phyloP scores from a whole-genome alignment of 78 protist species.

The Goniomonas avonlea region DNA sequence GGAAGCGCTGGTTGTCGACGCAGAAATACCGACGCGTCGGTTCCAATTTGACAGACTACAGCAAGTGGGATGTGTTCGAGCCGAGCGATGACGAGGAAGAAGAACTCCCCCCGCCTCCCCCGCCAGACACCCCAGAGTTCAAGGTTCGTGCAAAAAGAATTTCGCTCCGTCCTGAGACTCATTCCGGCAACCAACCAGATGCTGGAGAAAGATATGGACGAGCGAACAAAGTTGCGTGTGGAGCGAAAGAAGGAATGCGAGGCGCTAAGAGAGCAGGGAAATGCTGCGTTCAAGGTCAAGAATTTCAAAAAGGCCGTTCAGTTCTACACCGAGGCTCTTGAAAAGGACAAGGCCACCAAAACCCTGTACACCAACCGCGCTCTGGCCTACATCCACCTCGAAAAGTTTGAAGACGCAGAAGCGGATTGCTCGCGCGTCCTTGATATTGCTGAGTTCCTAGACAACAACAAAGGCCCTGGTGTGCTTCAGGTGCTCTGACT shows the following conservation, averaged over 20 bases:
- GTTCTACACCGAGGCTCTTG: background rate
- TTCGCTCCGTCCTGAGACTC: no score
- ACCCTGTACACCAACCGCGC: background rate
- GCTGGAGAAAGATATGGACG: constrained; percentile 13
- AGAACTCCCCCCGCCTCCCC: constrained; percentile 13
- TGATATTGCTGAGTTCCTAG: constrained; percentile 1
- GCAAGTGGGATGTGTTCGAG: background rate
- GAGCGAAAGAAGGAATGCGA: background rate
- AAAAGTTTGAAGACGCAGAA: background rate
- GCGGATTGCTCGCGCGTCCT: constrained; percentile 5
- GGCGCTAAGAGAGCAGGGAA: background rate
- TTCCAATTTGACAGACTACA: background rate
- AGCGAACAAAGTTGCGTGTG: background rate
- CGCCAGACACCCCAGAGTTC: constrained; percentile 15
- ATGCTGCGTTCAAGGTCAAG: background rate
- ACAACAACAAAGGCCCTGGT: constrained; percentile 3
- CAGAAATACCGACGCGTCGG: background rate
- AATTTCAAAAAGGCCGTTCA: background rate
- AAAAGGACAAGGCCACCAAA: background rate
- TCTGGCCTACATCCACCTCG: background rate
- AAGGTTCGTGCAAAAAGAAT: no score
- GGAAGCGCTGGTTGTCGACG: constrained; percentile 11
- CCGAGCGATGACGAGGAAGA: constrained; percentile 24
- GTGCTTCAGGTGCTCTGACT: no score
- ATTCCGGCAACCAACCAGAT: no score